Conservation (phyloP, 2,329 filamentous ascomycete species). For the Claviceps spartinae region DNA sequence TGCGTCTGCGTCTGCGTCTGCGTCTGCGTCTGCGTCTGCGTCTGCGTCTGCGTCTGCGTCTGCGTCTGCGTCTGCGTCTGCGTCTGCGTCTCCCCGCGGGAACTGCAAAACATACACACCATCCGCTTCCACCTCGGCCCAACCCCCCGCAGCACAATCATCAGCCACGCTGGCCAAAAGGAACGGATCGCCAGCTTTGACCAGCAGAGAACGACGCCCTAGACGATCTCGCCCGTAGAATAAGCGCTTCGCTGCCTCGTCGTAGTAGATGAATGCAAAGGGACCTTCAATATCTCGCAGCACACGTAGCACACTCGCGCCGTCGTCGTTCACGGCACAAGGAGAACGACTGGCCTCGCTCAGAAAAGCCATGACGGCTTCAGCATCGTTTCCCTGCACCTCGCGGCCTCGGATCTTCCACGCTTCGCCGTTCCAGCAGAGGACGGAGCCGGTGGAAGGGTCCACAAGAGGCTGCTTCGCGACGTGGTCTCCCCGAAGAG, state of each 20-base stretch:
- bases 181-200: conserved; percentile 35
- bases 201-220: conserved; percentile 70
- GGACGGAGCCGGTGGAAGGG: conserved; percentile 40
- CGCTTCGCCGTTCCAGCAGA: conserved; percentile 97
- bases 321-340: conserved; percentile 8
- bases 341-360: conserved; percentile 23
- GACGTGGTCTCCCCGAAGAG: conserved; percentile 63
- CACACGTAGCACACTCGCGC: conserved; percentile 29
- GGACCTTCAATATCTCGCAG: conserved; percentile 60
- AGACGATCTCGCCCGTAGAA: conserved; percentile 82
- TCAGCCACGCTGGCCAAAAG: conserved; percentile 61
- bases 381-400: conserved; percentile 68
- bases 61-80: no score
- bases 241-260: conserved; percentile 45
- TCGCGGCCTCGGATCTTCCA: conserved; percentile 54
- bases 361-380: conserved; percentile 51
- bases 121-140: conserved; percentile 73
- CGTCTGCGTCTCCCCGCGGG: conserved; percentile 5
- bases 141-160: conserved; percentile 29
- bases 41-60: no score
- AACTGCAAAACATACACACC: conserved; percentile 62
- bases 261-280: conserved; percentile 79
- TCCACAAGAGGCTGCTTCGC: conserved; percentile 61
- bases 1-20: no score
- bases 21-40: no score